Percentiles rank a stretch among this genome's conserved stretches.
Evolutionary conservation across 2,329 filamentous ascomycete genomes (phyloP).

Genomic region (Xenosphaeropsis pyriputrescens): DNA sequence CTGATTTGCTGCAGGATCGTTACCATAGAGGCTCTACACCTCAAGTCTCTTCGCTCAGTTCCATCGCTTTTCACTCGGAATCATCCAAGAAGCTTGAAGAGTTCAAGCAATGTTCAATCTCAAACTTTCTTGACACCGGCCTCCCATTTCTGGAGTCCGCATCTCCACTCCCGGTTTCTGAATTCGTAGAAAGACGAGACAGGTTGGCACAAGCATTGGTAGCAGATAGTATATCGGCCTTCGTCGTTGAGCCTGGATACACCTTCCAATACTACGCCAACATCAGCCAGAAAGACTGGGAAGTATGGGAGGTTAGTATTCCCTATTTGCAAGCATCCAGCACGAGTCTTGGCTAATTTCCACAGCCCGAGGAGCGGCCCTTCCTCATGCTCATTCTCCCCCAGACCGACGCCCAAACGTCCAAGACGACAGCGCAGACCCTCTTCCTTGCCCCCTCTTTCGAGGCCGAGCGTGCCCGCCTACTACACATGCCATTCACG

Average conservation of each 20-base stretch:
- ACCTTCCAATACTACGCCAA: conserved; percentile 51
- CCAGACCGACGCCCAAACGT: conserved; percentile 18
- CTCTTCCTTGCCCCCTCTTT: conserved; percentile 44
- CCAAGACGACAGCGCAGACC: conserved; percentile 33
- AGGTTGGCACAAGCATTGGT: conserved; percentile 39
- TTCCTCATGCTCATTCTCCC: conserved; percentile 48
- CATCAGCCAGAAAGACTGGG: conserved; percentile 44
- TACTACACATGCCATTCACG: conserved; percentile 40
- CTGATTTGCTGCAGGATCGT: too few species aligned
- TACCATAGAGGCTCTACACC: too few species aligned
- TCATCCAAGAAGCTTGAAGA: conserved; percentile 2
- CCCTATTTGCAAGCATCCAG: too few species aligned
- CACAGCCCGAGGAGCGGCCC: conserved; percentile 40
- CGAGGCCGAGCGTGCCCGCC: conserved; percentile 40
- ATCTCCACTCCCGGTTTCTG: conserved; percentile 28
- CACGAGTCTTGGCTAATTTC: too few species aligned
- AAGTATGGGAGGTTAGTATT: conserved; percentile 34
- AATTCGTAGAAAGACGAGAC: conserved; percentile 39
- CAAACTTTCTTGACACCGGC: conserved; percentile 27
- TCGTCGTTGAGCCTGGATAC: conserved; percentile 48
- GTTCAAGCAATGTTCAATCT: conserved; percentile 35
- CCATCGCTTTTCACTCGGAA: neutral
- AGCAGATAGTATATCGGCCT: conserved; percentile 36
- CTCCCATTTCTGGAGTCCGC: conserved; percentile 35
- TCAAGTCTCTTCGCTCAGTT: too few species aligned